A percentile compares a stretch with the other conserved stretches of the same genome.
Conservation (phyloP, 2,329 filamentous ascomycete genomes). For the Onygenales sp. region DNA sequence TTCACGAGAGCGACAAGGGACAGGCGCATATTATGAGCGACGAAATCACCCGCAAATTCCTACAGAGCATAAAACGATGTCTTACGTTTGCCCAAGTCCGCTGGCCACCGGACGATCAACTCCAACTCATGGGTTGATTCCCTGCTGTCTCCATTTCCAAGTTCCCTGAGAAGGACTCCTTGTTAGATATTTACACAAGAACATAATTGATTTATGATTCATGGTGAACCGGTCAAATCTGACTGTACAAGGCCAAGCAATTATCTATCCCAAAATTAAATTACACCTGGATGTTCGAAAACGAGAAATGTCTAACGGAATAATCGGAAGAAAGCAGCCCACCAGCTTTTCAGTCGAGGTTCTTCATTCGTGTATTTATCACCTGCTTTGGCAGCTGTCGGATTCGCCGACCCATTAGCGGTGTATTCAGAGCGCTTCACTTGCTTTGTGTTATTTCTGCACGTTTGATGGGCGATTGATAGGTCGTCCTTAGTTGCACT, state of each 20-base stretch:
- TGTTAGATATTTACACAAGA: too few relatives aligned
- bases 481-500: conserved; percentile 9
- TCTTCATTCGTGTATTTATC: background rate
- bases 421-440: background rate
- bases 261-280: background rate
- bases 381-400: background rate
- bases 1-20: conserved; percentile 66
- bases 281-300: background rate
- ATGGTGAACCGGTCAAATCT: too few relatives aligned
- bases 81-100: conserved; percentile 93
- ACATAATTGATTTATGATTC: too few relatives aligned
- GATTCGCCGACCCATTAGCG: background rate
- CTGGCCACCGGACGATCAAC: conserved; percentile 86
- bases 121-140: conserved; percentile 80
- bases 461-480: background rate
- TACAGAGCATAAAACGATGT: conserved; percentile 96
- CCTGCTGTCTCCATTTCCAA: background rate
- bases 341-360: conserved; percentile 4
- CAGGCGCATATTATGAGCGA: conserved; percentile 96
- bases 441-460: background rate
- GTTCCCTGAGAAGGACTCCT: too few relatives aligned
- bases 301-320: background rate
- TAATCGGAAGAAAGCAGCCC: conserved; percentile 6
- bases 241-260: background rate
- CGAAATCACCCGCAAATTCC: conserved; percentile 86